Conservation (phyloP, 495 filamentous ascomycete species). For the Neurospora sp. region DNA sequence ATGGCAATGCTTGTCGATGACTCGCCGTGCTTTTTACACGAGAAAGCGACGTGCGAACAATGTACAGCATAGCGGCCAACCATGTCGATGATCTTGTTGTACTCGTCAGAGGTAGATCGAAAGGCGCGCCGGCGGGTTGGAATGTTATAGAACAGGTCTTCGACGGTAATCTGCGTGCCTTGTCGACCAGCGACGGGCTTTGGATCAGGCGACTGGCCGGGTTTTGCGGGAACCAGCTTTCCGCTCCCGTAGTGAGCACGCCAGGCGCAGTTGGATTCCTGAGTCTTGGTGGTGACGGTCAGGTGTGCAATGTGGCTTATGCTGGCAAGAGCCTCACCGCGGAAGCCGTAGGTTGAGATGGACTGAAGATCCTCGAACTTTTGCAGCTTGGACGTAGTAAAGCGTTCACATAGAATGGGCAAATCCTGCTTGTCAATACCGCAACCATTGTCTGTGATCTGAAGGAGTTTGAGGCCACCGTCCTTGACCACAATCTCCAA, state of each 20-base stretch:
- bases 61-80: slow-evolving; percentile 95
- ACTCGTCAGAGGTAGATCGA: slow-evolving; percentile 86
- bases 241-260: slow-evolving; percentile 78
- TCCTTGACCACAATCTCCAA: slow-evolving; percentile 92
- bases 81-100: slow-evolving; percentile 93
- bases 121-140: slow-evolving; percentile 84
- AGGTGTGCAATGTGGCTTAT: slow-evolving; percentile 98
- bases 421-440: slow-evolving; percentile 93
- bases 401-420: slow-evolving; percentile 87
- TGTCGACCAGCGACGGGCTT: slow-evolving; percentile 84
- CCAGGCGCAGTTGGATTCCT: slow-evolving; percentile 83
- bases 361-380: slow-evolving; percentile 87
- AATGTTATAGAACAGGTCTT: slow-evolving; percentile 96
- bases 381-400: slow-evolving; percentile 94
- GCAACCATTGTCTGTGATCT: slow-evolving; percentile 97
- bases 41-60: slow-evolving; percentile 81
- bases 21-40: slow-evolving; percentile 94
- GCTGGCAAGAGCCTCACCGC: slow-evolving; percentile 92
- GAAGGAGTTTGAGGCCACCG: slow-evolving; percentile 90
- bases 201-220: slow-evolving; percentile 82
- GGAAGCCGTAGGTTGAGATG: slow-evolving; percentile 94
- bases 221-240: slow-evolving; percentile 74
- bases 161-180: slow-evolving; percentile 94
- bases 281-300: slow-evolving; percentile 87
- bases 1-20: slow-evolving; percentile 72